Evolutionary conservation across 495 filamentous ascomycete species (phyloP), one percentile per base, ranked within the genome.

Genomic region (Penicillium manginii): DNA sequence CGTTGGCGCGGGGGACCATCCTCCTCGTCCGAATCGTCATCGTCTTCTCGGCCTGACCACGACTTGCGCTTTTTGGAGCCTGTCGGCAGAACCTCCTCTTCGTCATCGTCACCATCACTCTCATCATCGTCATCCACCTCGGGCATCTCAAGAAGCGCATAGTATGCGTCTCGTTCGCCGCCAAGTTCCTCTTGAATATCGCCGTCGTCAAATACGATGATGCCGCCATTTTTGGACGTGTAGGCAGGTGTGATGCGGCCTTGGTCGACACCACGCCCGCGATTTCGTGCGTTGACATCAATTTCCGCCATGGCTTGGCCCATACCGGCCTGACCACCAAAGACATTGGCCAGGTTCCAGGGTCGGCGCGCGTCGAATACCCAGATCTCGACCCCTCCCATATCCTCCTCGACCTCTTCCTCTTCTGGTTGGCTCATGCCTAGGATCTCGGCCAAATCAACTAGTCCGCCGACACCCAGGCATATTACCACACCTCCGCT

Each of bases 321-420:
- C 58, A 82, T 75, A 6, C 77, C 61, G 22, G 85, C 78, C 55
- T 83, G 82, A 9, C 89, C 90, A 7, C 88, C 90, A 75, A 97
- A 98, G 8, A 98, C 86, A 75, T 98, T 98, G 52, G 83, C 85
- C 69, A 98, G 68, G 73, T 98, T 97, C 93, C 93, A 98, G 48
- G 93, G 93, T 65, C 94, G 79, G 70, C 92, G 81, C 42, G 93
- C 86, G 77, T 98, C 94, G 58, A 97, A 82, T 17, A 97, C 81
- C 94, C 94, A 98, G 19, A 96, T 90, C 73, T 98, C 92, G 2
- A 98, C 88, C 4, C 77, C 85, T 12, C 90, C 90, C 48, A 85
- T 81, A 54, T 84, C 83, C 47, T 87, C 86, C 19, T 78, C 83
- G 46, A 86, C 86, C 17, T 78, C 83, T 7, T 78, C 84, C 19